Conservation (phyloP, 176 grass and related monocot species). For the Guadua angustifolia region DNA sequence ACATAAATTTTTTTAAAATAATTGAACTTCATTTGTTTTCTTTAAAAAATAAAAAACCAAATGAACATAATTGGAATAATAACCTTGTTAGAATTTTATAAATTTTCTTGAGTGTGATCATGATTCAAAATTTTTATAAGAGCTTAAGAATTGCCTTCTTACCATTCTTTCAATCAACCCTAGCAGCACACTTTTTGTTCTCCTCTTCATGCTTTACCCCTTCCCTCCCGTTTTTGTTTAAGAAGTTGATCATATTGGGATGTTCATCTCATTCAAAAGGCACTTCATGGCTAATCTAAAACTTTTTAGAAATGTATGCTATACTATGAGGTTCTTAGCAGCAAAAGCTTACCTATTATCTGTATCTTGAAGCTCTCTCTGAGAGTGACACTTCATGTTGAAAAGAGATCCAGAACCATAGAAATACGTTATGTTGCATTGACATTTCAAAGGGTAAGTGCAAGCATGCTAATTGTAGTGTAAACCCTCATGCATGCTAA, state of each 20-base stretch:
- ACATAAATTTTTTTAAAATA: too few species aligned
- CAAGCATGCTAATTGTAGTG: background rate
- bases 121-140: too few species aligned
- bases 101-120: too few species aligned
- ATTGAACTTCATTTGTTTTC: too few species aligned
- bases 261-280: background rate
- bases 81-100: too few species aligned
- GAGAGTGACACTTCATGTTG: background rate
- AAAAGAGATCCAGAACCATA: background rate
- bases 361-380: background rate
- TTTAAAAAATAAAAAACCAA: too few species aligned
- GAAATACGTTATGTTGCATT: background rate
- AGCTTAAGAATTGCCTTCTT: too few species aligned
- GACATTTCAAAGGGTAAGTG: background rate
- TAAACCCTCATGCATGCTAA: too few species aligned
- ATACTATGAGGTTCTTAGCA: background rate
- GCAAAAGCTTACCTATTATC: background rate
- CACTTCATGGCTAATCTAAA: background rate
- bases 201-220: constrained; percentile 21
- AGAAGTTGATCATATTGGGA: background rate
- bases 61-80: too few species aligned
- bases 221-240: background rate
- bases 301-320: background rate
- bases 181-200: background rate
- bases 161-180: background rate